Conservation (phyloP, 2,329 filamentous ascomycete species). For the Neoarthrinium moseri region DNA sequence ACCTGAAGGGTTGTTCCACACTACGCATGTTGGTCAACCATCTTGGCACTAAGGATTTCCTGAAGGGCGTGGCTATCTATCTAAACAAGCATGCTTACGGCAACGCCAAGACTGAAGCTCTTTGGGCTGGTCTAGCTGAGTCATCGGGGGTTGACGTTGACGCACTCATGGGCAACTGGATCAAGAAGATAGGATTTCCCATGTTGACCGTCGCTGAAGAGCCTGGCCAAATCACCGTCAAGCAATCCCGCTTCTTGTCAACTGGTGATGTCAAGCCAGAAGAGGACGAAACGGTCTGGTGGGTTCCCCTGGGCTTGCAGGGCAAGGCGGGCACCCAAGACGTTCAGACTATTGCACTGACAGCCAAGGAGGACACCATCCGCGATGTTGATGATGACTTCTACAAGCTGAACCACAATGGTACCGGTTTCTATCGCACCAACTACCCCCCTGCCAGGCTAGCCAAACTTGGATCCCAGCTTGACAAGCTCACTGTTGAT, state of each 20-base stretch:
- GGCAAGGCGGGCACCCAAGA: slow-evolving; percentile 66
- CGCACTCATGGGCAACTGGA: slow-evolving; percentile 90
- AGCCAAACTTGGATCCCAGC: slow-evolving; percentile 73
- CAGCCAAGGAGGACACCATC: slow-evolving; percentile 74
- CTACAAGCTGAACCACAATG: slow-evolving; percentile 91
- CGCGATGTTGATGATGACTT: slow-evolving; percentile 73
- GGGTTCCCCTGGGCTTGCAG: slow-evolving; percentile 86
- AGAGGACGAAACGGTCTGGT: slow-evolving; percentile 92
- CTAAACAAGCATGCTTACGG: slow-evolving; percentile 85
- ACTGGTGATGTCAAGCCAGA: slow-evolving; percentile 88
- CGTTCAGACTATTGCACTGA: slow-evolving; percentile 66
- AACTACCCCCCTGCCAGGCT: slow-evolving; percentile 88
- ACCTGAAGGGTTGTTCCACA: slow-evolving; percentile 92
- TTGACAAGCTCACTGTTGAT: slow-evolving; percentile 73
- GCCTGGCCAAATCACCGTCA: slow-evolving; percentile 75
- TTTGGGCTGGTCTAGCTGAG: slow-evolving; percentile 86
- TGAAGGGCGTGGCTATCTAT: slow-evolving; percentile 87
- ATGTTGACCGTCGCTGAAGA: slow-evolving; percentile 85
- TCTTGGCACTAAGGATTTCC: slow-evolving; percentile 82
- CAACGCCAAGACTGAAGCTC: slow-evolving; percentile 85
- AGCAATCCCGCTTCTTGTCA: slow-evolving; percentile 86
- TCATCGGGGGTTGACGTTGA: slow-evolving; percentile 86
- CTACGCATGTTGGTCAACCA: slow-evolving; percentile 95
- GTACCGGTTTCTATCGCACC: slow-evolving; percentile 86
- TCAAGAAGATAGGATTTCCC: slow-evolving; percentile 92